phyloP scores from a whole-genome alignment of 768 basidiomycete species.

The Lactifluus hygrophoroides region DNA sequence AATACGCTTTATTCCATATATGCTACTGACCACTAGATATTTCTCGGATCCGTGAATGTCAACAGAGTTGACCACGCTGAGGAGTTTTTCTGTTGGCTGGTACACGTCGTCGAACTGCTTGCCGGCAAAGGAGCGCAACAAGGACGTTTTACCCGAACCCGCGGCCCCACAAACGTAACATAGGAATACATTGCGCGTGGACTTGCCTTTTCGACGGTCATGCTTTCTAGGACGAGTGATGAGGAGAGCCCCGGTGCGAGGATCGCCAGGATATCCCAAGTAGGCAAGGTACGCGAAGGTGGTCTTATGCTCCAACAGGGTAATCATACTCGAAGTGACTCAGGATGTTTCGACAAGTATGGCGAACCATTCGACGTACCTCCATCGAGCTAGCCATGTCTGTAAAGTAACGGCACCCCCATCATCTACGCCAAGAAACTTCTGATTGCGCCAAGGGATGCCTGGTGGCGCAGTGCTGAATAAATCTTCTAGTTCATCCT shows the following conservation, averaged over 20 bases:
- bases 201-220: slow-evolving; percentile 81
- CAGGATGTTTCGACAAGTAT: not conserved
- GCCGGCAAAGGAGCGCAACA: slow-evolving; percentile 78
- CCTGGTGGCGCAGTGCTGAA: slow-evolving; percentile 88
- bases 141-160: slow-evolving; percentile 88
- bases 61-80: slow-evolving; percentile 90
- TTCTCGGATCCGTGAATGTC: slow-evolving; percentile 93
- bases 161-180: slow-evolving; percentile 94
- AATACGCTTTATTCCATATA: not conserved
- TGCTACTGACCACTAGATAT: slow-evolving; percentile 78
- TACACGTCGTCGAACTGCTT: slow-evolving; percentile 69
- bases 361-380: slow-evolving; percentile 38
- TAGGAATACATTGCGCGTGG: slow-evolving; percentile 84
- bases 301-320: slow-evolving; percentile 85
- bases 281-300: slow-evolving; percentile 94
- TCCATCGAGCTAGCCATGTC: slow-evolving; percentile 98
- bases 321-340: slow-evolving; percentile 71
- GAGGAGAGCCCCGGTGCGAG: slow-evolving; percentile 75
- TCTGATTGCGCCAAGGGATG: slow-evolving; percentile 91
- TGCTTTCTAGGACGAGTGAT: slow-evolving; percentile 77
- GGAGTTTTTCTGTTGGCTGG: slow-evolving; percentile 83
- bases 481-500: slow-evolving; percentile 72
- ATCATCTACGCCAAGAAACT: slow-evolving; percentile 87
- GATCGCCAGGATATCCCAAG: slow-evolving; percentile 78
- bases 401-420: slow-evolving; percentile 89